These are phyloP conservation scores for Inonotus obliquus DNA, from an alignment of 1,284 basidiomycete species.

Conservation along the genomic window DNA sequence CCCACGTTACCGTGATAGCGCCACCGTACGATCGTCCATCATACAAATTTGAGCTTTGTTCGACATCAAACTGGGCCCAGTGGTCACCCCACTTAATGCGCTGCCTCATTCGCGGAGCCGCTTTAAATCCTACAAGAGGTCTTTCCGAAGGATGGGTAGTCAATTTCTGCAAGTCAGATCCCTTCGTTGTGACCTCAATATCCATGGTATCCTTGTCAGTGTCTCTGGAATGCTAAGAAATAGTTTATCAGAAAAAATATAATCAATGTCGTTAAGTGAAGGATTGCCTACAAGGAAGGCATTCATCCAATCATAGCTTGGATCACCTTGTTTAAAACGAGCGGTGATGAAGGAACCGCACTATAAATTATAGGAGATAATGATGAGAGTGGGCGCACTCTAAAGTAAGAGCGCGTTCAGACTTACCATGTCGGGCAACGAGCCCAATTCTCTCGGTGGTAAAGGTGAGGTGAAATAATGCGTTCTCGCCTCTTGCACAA, in stretches of 20 bases:
- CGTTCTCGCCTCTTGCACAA: conserved; percentile 16
- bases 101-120: conserved; percentile 9
- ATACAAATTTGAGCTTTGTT: neutral
- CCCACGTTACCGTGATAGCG: conserved; percentile 12
- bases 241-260: neutral
- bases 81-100: conserved; percentile 12
- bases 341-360: conserved; percentile 9
- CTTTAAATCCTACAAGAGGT: conserved; percentile 10
- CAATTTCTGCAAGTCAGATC: conserved; percentile 1
- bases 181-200: conserved; percentile 14
- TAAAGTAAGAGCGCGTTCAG: neutral
- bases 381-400: neutral
- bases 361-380: conserved; percentile 1
- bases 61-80: conserved; percentile 15
- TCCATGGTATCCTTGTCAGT: conserved; percentile 3
- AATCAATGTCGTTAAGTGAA: neutral
- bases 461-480: conserved; percentile 12
- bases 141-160: neutral
- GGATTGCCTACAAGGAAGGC: conserved; percentile 10
- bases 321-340: conserved; percentile 11
- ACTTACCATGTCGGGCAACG: conserved; percentile 10
- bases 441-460: conserved; percentile 8
- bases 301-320: conserved; percentile 16
- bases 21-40: neutral
- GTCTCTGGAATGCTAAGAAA: neutral